These are phyloP conservation scores for Fusarium sp. DNA, from an alignment of 2,329 filamentous ascomycete genomes.

Conservation along the genomic window DNA sequence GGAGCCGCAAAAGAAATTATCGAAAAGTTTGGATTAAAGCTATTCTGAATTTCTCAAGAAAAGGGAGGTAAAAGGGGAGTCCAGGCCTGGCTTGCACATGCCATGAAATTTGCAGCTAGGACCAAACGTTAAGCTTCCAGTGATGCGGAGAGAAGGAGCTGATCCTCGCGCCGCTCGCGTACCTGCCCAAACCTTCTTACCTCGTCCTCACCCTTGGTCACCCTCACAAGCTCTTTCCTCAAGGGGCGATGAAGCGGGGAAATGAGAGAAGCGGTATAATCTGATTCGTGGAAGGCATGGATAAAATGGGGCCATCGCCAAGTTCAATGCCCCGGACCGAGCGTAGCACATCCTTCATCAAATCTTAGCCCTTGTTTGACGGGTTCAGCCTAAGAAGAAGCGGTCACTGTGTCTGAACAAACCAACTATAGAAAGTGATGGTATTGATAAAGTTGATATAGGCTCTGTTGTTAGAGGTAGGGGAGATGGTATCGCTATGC, in stretches of 20 bases:
- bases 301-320: slow-evolving; percentile 14
- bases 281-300: slow-evolving; percentile 33
- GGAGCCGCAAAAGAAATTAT: slow-evolving; percentile 22
- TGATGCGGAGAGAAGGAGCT: slow-evolving; percentile 38
- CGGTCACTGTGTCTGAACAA: slow-evolving; percentile 17
- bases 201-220: neutral
- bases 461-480: neutral
- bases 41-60: neutral
- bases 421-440: neutral
- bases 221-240: slow-evolving; percentile 27
- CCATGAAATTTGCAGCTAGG: slow-evolving; percentile 6
- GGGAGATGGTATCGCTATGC: neutral
- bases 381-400: slow-evolving; percentile 33
- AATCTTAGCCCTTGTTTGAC: slow-evolving; percentile 12
- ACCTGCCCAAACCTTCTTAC: slow-evolving; percentile 40
- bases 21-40: neutral
- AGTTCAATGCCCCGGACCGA: slow-evolving; percentile 32
- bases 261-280: slow-evolving; percentile 28
- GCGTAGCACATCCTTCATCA: slow-evolving; percentile 24
- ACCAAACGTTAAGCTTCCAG: slow-evolving; percentile 16
- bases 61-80: slow-evolving; percentile 4
- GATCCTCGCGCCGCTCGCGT: slow-evolving; percentile 25
- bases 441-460: neutral
- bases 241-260: slow-evolving; percentile 35
- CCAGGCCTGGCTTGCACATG: slow-evolving; percentile 36